phyloP scores from a whole-genome alignment of 169 alveolate genomes.

The Plasmodium billcollinsi region DNA sequence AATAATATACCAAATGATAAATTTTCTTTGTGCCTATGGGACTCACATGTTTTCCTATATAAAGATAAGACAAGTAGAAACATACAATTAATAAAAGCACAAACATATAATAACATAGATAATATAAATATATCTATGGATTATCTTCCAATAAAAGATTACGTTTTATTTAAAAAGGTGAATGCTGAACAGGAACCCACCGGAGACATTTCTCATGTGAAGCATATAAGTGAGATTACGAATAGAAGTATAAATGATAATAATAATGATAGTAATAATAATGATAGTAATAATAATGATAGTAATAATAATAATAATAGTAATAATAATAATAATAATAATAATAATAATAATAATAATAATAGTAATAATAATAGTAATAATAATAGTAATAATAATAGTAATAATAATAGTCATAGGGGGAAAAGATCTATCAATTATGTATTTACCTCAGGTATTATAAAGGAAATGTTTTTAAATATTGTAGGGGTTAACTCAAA shows the following conservation, averaged over 20 bases:
- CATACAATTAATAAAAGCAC: conserved; percentile 8
- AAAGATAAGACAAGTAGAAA: conserved; percentile 9
- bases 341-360: too few relatives aligned
- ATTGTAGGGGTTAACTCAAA: conserved; percentile 28
- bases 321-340: neutral
- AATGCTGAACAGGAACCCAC: neutral
- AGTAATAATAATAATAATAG: neutral
- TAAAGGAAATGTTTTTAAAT: conserved; percentile 63
- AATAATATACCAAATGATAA: conserved; percentile 49
- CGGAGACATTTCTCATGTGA: conserved; percentile 16
- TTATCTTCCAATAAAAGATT: conserved; percentile 6
- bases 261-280: neutral
- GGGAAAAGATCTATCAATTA: conserved; percentile 15
- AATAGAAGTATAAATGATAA: too few relatives aligned
- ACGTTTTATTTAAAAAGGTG: neutral
- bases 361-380: neutral
- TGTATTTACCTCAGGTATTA: conserved; percentile 44
- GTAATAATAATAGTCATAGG: too few relatives aligned
- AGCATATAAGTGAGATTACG: neutral
- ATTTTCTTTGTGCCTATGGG: conserved; percentile 73
- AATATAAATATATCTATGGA: neutral
- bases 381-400: neutral
- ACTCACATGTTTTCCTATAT: conserved; percentile 37
- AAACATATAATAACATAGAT: neutral
- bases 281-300: neutral